Evolutionary conservation across 2,329 filamentous ascomycete species (phyloP).

Genomic region (Colletotrichum sansevieriae): DNA sequence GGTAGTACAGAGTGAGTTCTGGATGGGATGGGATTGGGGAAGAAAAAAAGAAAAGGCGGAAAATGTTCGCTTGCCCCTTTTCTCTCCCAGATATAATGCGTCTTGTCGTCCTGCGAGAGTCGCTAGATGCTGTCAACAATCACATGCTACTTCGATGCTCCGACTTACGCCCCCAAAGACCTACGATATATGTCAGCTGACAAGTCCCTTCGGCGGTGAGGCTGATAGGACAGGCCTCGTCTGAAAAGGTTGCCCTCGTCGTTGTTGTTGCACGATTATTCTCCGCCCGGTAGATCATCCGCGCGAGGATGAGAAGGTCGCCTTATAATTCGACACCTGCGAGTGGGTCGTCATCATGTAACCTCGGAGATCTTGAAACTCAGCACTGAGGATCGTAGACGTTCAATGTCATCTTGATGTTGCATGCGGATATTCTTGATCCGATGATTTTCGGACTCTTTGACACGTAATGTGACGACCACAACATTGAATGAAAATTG

Average conservation of each 20-base stretch:
- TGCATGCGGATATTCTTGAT: background rate
- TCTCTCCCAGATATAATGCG: background rate
- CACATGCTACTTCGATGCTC: background rate
- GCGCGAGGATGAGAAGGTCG: background rate
- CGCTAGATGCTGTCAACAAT: conserved; percentile 2
- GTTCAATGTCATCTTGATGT: background rate
- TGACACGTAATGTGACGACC: background rate
- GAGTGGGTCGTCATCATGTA: conserved; percentile 11
- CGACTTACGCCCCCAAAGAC: rapidly evolving
- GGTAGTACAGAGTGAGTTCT: background rate
- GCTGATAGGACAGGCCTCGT: background rate
- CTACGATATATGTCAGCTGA: no score
- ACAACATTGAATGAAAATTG: background rate
- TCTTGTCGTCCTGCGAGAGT: background rate
- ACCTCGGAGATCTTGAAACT: background rate
- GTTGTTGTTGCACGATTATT: conserved; percentile 2
- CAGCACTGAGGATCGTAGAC: background rate
- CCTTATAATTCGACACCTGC: background rate
- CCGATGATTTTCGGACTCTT: background rate
- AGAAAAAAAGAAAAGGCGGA: background rate
- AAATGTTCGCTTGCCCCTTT: conserved; percentile 24
- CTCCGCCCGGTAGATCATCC: conserved; percentile 10
- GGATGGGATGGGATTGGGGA: background rate
- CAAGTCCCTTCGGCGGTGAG: no score
- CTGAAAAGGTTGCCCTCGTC: background rate